Base-by-base conservation (phyloP, 1,139 yeast species). In the Blastobotrys indianensis region DNA sequence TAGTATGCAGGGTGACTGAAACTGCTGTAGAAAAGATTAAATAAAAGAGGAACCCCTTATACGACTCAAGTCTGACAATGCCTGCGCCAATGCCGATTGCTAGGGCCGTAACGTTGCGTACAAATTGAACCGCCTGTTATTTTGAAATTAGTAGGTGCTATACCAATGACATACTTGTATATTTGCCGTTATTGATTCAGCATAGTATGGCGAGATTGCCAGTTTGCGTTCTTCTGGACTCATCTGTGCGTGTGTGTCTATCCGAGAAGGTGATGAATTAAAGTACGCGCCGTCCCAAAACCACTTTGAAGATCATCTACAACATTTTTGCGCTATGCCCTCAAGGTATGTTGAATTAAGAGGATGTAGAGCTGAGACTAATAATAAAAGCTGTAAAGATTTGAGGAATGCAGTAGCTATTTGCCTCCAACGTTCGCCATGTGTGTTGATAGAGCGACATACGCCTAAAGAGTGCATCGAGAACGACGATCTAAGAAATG, bases 361-460 rank as follows among this genome's bases (percentile, higher is more conserved):
- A 15, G 10, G 4, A 16, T n/a, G n/a, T n/a, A n/a, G n/a, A n/a
- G 3, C 12, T 20, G 11, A 25, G n/a, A 15, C 32, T 34, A 20
- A 40, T 33, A 51, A 52, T 46, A 1, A 46, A 17, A 88, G 95
- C 74, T 92, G 98, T 66, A 83, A 85, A 60, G 98, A 92, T 65
- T 94, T 90, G 60, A 79, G 88, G 59, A 86, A 79, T 58, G 95
- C 95, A 12, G 87, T 92, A 52, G 97, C 97, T 6, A 82, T 92
- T 20, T 92, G 98, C 62, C 74, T 92, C 42, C 98, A 92, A 64
- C 74, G 97, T 63, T 88, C 97, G 4, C 97, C 97, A 12, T 92
- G 98, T 66, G 98, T 92, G 47, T 75, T 92, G 70, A 76, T 92
- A 35, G 86, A 92, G 53, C 73, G 98, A 53, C 76, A 92, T 65